phyloP scores from a whole-genome alignment of 352 stramenopile species.

The Phytophthora idaei region DNA sequence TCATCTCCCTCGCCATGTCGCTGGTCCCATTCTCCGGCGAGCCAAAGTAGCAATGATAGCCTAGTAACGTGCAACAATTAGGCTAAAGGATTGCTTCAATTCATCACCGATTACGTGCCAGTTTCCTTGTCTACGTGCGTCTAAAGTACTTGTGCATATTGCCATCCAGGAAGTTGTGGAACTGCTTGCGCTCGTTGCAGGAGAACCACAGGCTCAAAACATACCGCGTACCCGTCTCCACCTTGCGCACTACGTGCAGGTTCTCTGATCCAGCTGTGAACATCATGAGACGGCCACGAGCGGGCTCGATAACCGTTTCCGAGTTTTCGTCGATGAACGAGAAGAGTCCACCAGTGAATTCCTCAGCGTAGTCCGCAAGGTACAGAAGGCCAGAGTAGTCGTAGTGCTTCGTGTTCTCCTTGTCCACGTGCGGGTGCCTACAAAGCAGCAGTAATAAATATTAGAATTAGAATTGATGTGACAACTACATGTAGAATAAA shows the following conservation, averaged over 20 bases:
- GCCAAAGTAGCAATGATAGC: slow-evolving; percentile 5
- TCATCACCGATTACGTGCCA: slow-evolving; percentile 4
- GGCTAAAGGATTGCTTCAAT: slow-evolving; percentile 5
- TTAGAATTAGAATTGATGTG: neutral
- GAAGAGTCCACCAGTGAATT: slow-evolving; percentile 92
- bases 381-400: slow-evolving; percentile 93
- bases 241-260: slow-evolving; percentile 79
- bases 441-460: slow-evolving; percentile 7
- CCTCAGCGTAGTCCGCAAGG: slow-evolving; percentile 73
- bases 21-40: slow-evolving; percentile 22
- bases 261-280: slow-evolving; percentile 93
- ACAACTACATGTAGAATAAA: neutral
- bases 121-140: slow-evolving; percentile 41
- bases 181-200: slow-evolving; percentile 85
- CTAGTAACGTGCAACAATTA: neutral
- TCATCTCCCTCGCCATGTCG: slow-evolving; percentile 52
- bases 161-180: slow-evolving; percentile 92
- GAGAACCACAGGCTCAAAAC: slow-evolving; percentile 94
- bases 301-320: slow-evolving; percentile 77
- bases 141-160: slow-evolving; percentile 81
- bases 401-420: slow-evolving; percentile 94
- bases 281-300: slow-evolving; percentile 83
- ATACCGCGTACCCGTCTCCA: slow-evolving; percentile 81
- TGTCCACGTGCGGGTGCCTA: slow-evolving; percentile 91
- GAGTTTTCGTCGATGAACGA: slow-evolving; percentile 84